phyloP scores from a whole-genome alignment of 768 basidiomycete species.

The Guyanaporus albipodus region DNA sequence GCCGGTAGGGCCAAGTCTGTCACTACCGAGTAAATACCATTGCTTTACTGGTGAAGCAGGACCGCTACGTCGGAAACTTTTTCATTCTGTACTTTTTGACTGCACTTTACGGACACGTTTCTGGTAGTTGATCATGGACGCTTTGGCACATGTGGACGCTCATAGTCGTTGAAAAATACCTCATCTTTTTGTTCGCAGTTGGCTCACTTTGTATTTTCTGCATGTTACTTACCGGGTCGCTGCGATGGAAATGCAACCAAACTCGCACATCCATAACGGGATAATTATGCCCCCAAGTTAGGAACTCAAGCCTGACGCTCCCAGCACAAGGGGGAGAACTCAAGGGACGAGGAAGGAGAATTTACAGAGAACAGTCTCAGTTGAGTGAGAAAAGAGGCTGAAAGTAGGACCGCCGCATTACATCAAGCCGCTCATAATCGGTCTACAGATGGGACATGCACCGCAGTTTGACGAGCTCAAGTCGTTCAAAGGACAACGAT shows the following conservation, averaged over 20 bases:
- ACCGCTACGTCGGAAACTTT: neutral
- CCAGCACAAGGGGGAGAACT: neutral
- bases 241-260: neutral
- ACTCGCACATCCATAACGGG: too few relatives aligned
- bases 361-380: neutral
- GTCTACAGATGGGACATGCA: neutral
- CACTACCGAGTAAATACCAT: conserved; percentile 55
- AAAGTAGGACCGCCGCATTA: neutral
- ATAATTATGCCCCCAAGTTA: too few relatives aligned
- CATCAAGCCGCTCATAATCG: neutral
- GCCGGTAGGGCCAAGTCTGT: conserved; percentile 66
- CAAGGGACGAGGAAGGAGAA: neutral
- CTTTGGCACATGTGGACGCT: too few relatives aligned
- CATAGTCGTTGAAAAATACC: neutral
- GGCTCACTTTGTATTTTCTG: neutral
- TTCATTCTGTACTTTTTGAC: conserved; percentile 15
- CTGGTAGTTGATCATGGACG: conserved; percentile 28
- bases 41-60: neutral
- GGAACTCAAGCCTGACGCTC: too few relatives aligned
- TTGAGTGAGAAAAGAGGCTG: neutral
- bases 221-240: too few relatives aligned
- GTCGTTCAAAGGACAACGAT: neutral
- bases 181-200: neutral
- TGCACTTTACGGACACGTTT: conserved; percentile 23
- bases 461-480: neutral